Evolutionary conservation across 148 eudicot species (phyloP).

Genomic region (Fagopyrum tataricum): DNA sequence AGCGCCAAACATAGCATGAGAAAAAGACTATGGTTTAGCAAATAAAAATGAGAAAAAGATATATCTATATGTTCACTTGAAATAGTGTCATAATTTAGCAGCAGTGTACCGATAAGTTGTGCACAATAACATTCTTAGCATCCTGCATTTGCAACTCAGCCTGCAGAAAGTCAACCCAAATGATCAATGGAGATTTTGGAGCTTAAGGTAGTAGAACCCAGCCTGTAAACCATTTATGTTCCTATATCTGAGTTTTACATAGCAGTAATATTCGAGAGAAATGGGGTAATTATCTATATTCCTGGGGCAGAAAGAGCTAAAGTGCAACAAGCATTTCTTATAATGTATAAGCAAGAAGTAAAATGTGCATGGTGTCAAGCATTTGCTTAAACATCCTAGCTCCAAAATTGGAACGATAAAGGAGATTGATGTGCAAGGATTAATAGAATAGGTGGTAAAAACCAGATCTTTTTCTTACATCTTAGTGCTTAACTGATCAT

Average conservation of each 20-base stretch:
- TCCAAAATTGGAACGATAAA: neutral
- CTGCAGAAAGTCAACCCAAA: constrained; percentile 28
- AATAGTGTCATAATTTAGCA: neutral
- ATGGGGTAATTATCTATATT: neutral
- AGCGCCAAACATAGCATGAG: neutral
- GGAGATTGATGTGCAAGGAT: neutral
- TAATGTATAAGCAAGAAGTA: neutral
- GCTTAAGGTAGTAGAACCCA: neutral
- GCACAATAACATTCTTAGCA: constrained; percentile 75
- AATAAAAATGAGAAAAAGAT: neutral
- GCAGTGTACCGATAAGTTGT: constrained; percentile 81
- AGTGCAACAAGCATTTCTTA: neutral
- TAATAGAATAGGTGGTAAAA: neutral
- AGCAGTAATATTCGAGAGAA: neutral
- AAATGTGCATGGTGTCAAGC: neutral
- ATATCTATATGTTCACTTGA: neutral
- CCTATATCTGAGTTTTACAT: neutral
- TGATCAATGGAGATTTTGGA: neutral
- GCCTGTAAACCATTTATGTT: neutral
- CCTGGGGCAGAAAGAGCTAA: neutral
- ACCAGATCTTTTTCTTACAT: neutral
- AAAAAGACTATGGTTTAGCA: neutral
- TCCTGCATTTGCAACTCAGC: constrained; percentile 94
- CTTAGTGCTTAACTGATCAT: neutral
- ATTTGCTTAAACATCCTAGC: neutral